A percentile compares a stretch with the other conserved stretches of the same genome.
These are phyloP conservation scores for Silene latifolia DNA, from an alignment of 148 eudicot genomes.

Conservation along the genomic window DNA sequence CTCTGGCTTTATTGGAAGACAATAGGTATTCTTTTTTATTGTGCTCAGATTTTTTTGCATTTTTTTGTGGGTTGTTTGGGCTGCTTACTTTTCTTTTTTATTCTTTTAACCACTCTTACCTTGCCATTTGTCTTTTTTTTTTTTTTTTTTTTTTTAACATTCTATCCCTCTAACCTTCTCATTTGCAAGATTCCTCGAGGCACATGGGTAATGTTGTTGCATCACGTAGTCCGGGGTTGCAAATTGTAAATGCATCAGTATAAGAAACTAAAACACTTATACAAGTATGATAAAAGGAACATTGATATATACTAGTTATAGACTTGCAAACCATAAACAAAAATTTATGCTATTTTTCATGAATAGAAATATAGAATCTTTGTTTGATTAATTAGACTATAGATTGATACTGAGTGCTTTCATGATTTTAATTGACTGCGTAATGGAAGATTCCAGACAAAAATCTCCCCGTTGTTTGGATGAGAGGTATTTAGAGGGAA, in stretches of 20 bases:
- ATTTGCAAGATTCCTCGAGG: background rate
- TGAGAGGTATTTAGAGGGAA: background rate
- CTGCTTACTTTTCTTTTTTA: background rate
- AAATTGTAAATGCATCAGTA: no score
- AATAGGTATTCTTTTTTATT: conserved; percentile 44
- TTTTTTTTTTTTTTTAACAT: no score
- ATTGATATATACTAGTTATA: background rate
- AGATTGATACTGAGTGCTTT: no score
- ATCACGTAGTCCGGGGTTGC: no score
- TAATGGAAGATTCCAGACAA: no score
- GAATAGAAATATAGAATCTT: background rate
- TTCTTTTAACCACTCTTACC: background rate
- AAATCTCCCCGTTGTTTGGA: background rate
- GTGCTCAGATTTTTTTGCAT: background rate
- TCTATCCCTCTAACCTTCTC: background rate
- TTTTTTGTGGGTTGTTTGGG: background rate
- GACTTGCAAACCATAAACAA: background rate
- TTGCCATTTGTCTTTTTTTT: background rate
- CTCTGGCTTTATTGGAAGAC: conserved; percentile 69
- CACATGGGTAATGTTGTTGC: no score
- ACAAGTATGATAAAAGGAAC: background rate
- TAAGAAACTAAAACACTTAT: background rate
- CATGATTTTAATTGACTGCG: no score
- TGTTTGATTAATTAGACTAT: background rate
- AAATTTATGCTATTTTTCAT: background rate